phyloP scores from a whole-genome alignment of 2,329 filamentous ascomycete genomes.

The Beauveria medogensis region DNA sequence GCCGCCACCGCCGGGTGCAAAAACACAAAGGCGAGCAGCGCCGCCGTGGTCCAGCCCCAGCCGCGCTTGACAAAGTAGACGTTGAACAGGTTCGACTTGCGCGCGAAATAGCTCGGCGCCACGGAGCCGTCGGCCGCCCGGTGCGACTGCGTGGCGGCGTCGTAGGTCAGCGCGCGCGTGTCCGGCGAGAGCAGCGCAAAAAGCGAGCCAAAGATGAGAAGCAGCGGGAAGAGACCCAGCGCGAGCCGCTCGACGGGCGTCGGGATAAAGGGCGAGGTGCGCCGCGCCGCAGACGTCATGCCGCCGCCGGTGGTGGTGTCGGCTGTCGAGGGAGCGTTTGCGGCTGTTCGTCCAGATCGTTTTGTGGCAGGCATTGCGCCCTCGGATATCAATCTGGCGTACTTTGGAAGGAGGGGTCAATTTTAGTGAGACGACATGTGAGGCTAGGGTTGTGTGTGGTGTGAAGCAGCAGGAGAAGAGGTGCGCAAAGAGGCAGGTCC shows the following conservation, averaged over 20 bases:
- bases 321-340: not conserved
- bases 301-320: constrained; percentile 6
- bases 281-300: constrained; percentile 20
- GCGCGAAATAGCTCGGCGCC: constrained; percentile 82
- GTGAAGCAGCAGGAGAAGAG: not conserved
- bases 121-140: constrained; percentile 42
- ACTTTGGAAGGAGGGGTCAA: not conserved
- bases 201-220: constrained; percentile 72
- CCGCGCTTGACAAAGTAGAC: constrained; percentile 88
- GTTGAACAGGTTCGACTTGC: constrained; percentile 90
- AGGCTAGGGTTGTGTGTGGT: too few species aligned
- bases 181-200: constrained; percentile 72
- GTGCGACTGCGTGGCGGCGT: constrained; percentile 55
- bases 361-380: constrained; percentile 21
- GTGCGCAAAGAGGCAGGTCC: not conserved
- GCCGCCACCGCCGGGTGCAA: constrained; percentile 51
- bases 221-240: constrained; percentile 64
- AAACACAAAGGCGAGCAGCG: constrained; percentile 62
- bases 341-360: constrained; percentile 7
- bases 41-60: constrained; percentile 81
- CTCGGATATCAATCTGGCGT: not conserved
- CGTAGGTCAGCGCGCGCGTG: constrained; percentile 57
- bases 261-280: constrained; percentile 55
- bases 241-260: constrained; percentile 58
- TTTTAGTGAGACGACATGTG: too few species aligned